A percentile compares a stretch with the other conserved stretches of the same genome.
Evolutionary conservation across 1,284 basidiomycete genomes (phyloP).

Genomic region (Malassezia nana): DNA sequence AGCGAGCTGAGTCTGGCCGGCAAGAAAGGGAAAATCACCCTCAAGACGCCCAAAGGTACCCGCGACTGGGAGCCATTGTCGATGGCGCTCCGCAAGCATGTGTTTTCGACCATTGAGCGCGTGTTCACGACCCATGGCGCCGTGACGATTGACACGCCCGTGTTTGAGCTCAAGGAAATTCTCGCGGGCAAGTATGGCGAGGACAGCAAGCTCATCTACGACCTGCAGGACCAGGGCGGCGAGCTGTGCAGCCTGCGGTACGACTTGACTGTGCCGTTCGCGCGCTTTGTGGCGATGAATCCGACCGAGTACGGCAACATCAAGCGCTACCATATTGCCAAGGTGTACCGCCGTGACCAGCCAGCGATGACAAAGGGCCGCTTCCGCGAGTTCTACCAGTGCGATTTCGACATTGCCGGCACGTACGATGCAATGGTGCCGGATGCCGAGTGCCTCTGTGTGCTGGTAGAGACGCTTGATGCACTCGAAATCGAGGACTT

Average conservation of each 20-base stretch:
- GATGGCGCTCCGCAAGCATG: conserved; percentile 80
- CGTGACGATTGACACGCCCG: conserved; percentile 88
- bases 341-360: conserved; percentile 92
- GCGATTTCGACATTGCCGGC: conserved; percentile 95
- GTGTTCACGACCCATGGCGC: conserved; percentile 84
- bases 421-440: conserved; percentile 83
- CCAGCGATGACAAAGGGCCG: conserved; percentile 96
- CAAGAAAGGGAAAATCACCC: conserved; percentile 36
- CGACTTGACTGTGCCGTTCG: conserved; percentile 89
- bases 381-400: conserved; percentile 98
- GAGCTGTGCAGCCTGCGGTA: conserved; percentile 90
- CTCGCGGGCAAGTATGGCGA: conserved; percentile 75
- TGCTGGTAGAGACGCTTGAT: conserved; percentile 71
- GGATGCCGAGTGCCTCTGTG: conserved; percentile 78
- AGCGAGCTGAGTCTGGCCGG: conserved; percentile 20
- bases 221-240: conserved; percentile 95
- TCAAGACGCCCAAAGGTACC: conserved; percentile 63
- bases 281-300: conserved; percentile 89
- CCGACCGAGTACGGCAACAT: conserved; percentile 59
- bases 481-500: conserved; percentile 75
- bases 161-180: conserved; percentile 94
- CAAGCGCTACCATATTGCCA: conserved; percentile 95
- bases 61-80: conserved; percentile 90
- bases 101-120: conserved; percentile 78
- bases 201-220: conserved; percentile 95